phyloP scores from a whole-genome alignment of 192 early-diverging fungal species.

The Linnemannia schmuckeri region DNA sequence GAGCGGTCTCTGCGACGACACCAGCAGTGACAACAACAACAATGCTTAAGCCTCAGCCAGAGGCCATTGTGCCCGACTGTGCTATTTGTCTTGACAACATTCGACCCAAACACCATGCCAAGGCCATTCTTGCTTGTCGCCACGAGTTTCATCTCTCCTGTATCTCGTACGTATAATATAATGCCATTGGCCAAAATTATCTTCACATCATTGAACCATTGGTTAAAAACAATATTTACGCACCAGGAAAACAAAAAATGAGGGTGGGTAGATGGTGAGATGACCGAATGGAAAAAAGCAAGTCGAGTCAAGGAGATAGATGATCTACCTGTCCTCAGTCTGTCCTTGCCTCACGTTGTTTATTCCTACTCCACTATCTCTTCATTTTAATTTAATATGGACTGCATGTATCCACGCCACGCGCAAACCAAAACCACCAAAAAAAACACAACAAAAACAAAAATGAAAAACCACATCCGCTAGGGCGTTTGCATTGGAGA shows the following conservation, averaged over 20 bases:
- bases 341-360: background rate
- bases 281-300: background rate
- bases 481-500: background rate
- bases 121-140: slow-evolving; percentile 48
- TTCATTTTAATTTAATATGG: slow-evolving; percentile 6
- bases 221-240: background rate
- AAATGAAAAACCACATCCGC: slow-evolving; percentile 9
- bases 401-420: slow-evolving; percentile 5
- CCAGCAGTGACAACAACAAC: slow-evolving; percentile 6
- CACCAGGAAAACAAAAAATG: background rate
- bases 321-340: background rate
- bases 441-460: slow-evolving; percentile 7
- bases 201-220: background rate
- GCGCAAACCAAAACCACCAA: slow-evolving; percentile 6
- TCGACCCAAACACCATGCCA: slow-evolving; percentile 43
- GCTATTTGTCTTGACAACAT: slow-evolving; percentile 52
- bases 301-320: background rate
- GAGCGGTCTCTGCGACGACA: slow-evolving; percentile 5
- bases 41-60: background rate
- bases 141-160: slow-evolving; percentile 57
- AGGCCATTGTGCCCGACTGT: slow-evolving; percentile 21
- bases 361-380: background rate
- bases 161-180: slow-evolving; percentile 48
- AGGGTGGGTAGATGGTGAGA: background rate
- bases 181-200: background rate